Base-by-base conservation (phyloP, 768 basidiomycete species). In the Scleroderma bovista region DNA sequence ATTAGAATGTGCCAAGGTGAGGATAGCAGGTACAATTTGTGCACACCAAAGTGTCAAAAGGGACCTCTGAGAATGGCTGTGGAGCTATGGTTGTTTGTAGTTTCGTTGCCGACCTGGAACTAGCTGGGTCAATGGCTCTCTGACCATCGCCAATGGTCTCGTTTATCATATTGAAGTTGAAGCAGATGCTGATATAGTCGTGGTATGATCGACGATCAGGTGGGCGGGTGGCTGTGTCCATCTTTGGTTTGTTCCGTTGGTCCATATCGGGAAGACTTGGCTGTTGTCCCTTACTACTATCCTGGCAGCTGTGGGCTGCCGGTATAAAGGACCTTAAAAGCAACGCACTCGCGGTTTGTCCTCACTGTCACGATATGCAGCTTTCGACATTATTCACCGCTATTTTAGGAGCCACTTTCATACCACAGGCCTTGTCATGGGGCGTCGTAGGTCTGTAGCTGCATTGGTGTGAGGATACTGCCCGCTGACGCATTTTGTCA, bases 81-180 rank as follows among this genome's bases (percentile, higher is more conserved):
- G 44, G 45, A 6, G 31, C 33, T 7, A 36, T 46, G 34, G 33
- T 24, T 23, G 29, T n/a, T 31, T 45, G 47, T 45, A 37, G 31
- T 43, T n/a, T n/a, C n/a, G n/a, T n/a, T n/a, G n/a, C n/a, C n/a
- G n/a, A n/a, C n/a, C n/a, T n/a, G n/a, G n/a, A n/a, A n/a, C 51
- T 6, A 26, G 16, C 41, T 29, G 44, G 39, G 15, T 44, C 38
- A 13, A 38, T 51, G 55, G 45, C 55, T 51, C 45, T 42, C 47
- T 36, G 4, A 5, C 62, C 53, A 33, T 65, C 60, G 29, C 64
- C 54, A 51, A 73, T 69, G 12, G 46, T 55, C 51, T 86, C 61
- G 53, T 82, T 75, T n/a, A n/a, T n/a, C 56, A 86, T 53, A 50
- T 81, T 74, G 57, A 89, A 90, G 59, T 84, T 54, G 66, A 77